These are phyloP conservation scores for Macaranga tanarius DNA, from an alignment of 441 rosid genomes.

Conservation along the genomic window DNA sequence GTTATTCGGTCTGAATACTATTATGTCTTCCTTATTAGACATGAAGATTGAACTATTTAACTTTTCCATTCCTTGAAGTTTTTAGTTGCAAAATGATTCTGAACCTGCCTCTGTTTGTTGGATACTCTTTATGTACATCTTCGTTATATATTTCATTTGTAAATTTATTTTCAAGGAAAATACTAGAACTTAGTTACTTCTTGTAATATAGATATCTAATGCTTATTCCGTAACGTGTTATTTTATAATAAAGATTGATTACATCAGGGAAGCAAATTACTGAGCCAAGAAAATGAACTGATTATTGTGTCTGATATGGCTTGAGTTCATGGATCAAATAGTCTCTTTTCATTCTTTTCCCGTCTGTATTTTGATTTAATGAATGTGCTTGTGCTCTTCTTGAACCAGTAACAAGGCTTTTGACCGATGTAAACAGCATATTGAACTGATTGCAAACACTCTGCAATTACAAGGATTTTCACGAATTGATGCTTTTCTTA, in stretches of 20 bases:
- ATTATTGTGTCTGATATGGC: not conserved
- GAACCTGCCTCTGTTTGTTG: not conserved
- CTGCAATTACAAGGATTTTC: constrained; percentile 85
- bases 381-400: constrained; percentile 17
- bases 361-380: constrained; percentile 8
- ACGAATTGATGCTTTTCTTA: constrained; percentile 86
- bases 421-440: constrained; percentile 63
- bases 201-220: not conserved
- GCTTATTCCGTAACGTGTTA: not conserved
- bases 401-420: constrained; percentile 59
- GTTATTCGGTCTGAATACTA: not conserved
- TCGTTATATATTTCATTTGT: not conserved
- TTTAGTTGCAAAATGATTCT: not conserved
- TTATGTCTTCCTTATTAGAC: not conserved
- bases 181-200: not conserved
- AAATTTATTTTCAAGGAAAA: not conserved
- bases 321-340: not conserved
- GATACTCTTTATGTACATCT: not conserved
- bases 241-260: not conserved
- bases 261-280: not conserved
- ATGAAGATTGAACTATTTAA: not conserved
- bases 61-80: not conserved
- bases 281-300: not conserved
- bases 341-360: not conserved
- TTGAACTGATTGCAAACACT: constrained; percentile 80